Base-by-base conservation (phyloP, 306 rosid species). In the Corylus avellana region DNA sequence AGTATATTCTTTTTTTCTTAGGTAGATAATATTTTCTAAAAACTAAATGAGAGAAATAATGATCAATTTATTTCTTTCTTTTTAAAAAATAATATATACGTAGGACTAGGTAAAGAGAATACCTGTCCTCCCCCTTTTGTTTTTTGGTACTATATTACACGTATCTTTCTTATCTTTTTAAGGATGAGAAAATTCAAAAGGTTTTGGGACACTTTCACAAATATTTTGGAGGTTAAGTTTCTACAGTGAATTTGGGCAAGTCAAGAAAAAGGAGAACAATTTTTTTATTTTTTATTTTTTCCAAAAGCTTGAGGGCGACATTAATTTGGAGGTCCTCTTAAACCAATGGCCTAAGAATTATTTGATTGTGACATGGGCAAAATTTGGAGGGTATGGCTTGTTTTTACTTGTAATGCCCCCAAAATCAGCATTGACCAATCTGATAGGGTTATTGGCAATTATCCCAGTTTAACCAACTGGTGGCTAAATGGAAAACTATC, bases 131-230 rank as follows among this genome's bases (percentile, higher is more conserved):
- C n/a, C n/a, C n/a, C n/a, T 48, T 76, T 69, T 64, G 66, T 20
- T 75, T 5, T 49, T 22, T 75, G 76, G 53, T 3, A 11, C 5
- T 10, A 16, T 67, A 62, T 78, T 57, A 80, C 7, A 18, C 17
- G 59, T 49, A 25, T 73, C 49, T 62, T 78, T 44, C 76, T 59
- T 51, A 27, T 35, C 82, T 69, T 66, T 53, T 69, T 29, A 77
- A 96, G 99, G 99, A 92, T 82, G 99, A 87, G 76, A 96, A 90
- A 84, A 72, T 96, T 84, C 98, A 93, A 80, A 88, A 90, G 94
- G n/a, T 90, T 77, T 85, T 96, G 86, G 99, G 99, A 77, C 99
- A 96, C 83, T 96, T 96, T 42, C 98, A 96, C 79, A 96, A 96
- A 77, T 98, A 96, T 83, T 96, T 96, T 84, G 99, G 93, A 90